Evolutionary conservation across 306 rosid species (phyloP), one percentile per base, ranked within the genome.

Genomic region (Trifolium repens): DNA sequence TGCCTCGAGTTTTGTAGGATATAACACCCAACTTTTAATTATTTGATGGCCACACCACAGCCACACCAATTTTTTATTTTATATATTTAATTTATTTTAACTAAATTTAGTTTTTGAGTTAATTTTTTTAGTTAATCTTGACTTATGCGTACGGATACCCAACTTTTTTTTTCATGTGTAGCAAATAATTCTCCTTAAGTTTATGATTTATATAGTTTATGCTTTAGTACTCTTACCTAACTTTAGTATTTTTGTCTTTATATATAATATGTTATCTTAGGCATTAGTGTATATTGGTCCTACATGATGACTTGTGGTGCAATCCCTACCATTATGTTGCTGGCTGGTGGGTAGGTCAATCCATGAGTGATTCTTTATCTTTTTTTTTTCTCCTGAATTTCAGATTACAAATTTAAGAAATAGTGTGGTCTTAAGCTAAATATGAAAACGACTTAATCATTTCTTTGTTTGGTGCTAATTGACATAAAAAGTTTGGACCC

Each of bases 401-500:
- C 65, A 72, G 50, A 9, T 73, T 10, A 53, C 32, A 61, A 52
- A 50, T 62, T 71, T 70, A 44, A 67, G 40, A 8, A 67, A 55
- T 40, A 54, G 63, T 47, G 65, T 61, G 65, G 16, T 68, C 66
- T 72, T 82, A 53, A 12, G 77, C 74, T 65, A 46, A 26, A 40
- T 68, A 50, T 73, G 46, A 40, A 57, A 70, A 39, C 72, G 65
- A 77, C 40, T 71, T 53, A 77, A 78, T 82, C 75, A 71, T 74
- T 74, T 74, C 72, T 58, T 65, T 76, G 69, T 77, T 90, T 76
- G 81, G 78, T 71, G 80, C 62, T 80, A 64, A 69, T 60, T 68
- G 46, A 76, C 27, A 66, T 69, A 75, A 71, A 69, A 55, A 68
- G 69, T 79, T 76, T 73, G 89, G 90, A 74, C 88, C 88, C 89